Percentiles rank a stretch among this genome's conserved stretches.
Conservation (phyloP, 208 protist species). For the Crithidia bombi region DNA sequence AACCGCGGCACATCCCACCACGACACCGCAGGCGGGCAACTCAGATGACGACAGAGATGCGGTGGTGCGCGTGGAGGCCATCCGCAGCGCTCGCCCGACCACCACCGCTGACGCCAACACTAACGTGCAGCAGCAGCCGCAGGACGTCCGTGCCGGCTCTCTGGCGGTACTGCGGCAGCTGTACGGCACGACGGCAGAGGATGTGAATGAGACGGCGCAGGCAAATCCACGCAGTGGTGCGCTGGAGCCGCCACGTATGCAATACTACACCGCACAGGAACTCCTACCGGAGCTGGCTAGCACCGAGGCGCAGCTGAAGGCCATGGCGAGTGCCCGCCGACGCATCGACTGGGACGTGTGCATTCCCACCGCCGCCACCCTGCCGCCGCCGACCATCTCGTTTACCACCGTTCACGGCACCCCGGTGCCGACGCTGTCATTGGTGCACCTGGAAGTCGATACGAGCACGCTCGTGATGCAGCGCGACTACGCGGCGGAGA, state of each 20-base stretch:
- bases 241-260: conserved; percentile 29
- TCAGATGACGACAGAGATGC: not conserved
- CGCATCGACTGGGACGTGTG: conserved; percentile 62
- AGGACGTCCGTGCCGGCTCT: conserved; percentile 8
- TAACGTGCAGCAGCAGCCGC: conserved; percentile 17
- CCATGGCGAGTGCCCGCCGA: conserved; percentile 44
- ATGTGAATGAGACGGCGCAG: conserved; percentile 39
- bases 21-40: not conserved
- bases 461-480: conserved; percentile 32
- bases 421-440: conserved; percentile 23
- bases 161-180: conserved; percentile 41
- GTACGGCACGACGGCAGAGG: conserved; percentile 52
- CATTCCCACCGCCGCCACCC: conserved; percentile 53
- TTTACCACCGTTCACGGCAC: conserved; percentile 49
- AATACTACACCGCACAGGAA: conserved; percentile 39
- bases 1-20: not conserved
- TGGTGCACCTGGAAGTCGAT: conserved; percentile 38
- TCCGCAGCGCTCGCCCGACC: conserved; percentile 8
- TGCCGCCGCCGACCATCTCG: conserved; percentile 59
- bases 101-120: not conserved
- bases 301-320: conserved; percentile 41
- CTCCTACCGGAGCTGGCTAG: conserved; percentile 50
- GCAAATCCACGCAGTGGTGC: conserved; percentile 18
- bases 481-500: conserved; percentile 25
- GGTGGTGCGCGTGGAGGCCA: conserved; percentile 14